These are phyloP conservation scores for Sphaerulina musiva DNA, from an alignment of 2,329 filamentous ascomycete species.

Conservation along the genomic window DNA sequence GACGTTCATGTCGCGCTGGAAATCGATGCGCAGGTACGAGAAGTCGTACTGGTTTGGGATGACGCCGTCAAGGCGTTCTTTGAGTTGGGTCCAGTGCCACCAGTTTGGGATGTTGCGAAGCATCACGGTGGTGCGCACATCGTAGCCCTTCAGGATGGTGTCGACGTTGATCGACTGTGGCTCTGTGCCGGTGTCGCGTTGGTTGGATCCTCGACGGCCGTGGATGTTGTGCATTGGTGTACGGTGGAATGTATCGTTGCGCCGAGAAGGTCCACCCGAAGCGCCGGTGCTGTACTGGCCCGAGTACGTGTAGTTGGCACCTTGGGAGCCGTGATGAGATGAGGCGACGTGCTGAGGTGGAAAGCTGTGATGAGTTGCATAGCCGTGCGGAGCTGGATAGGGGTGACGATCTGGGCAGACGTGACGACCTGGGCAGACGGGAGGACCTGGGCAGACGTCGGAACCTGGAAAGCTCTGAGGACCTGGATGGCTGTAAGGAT, in stretches of 20 bases:
- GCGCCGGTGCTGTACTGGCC: too few species aligned
- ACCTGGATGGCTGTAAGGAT: too few species aligned
- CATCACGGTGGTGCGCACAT: slow-evolving; percentile 62
- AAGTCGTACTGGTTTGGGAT: slow-evolving; percentile 86
- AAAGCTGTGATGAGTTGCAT: too few species aligned
- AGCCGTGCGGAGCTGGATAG: too few species aligned
- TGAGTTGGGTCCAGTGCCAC: slow-evolving; percentile 60
- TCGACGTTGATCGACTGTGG: slow-evolving; percentile 37
- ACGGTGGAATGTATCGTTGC: neutral
- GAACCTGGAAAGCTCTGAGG: too few species aligned
- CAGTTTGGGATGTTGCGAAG: slow-evolving; percentile 91
- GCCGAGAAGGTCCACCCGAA: too few species aligned
- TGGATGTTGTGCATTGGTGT: neutral
- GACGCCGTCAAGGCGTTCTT: slow-evolving; percentile 69
- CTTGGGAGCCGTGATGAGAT: too few species aligned
- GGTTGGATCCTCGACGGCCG: neutral
- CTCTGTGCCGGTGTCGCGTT: slow-evolving; percentile 16
- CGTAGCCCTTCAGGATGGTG: slow-evolving; percentile 38
- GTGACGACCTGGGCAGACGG: too few species aligned
- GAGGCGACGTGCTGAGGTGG: too few species aligned
- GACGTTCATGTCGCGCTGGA: slow-evolving; percentile 55
- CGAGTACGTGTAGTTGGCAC: too few species aligned
- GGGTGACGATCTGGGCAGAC: too few species aligned
- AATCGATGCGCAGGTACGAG: slow-evolving; percentile 80
- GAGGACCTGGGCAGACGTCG: too few species aligned